phyloP scores from a whole-genome alignment of 2,329 filamentous ascomycete species.

The Phialophora verrucosa region DNA sequence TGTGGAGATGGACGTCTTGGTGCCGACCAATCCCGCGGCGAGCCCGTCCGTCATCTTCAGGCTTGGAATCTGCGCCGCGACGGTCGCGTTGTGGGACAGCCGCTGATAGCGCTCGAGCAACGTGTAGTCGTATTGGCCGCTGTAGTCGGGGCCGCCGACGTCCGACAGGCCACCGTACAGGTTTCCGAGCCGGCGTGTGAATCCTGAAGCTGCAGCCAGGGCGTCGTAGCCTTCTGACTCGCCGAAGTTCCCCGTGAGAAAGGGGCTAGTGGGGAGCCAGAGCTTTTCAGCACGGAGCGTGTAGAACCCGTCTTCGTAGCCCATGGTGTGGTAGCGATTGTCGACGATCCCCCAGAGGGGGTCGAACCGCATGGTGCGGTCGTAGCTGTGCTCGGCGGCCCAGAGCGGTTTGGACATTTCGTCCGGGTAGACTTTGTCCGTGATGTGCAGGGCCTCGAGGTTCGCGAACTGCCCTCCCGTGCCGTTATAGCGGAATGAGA shows the following conservation, averaged over 20 bases:
- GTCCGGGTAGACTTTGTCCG: slow-evolving; percentile 47
- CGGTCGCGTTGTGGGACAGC: slow-evolving; percentile 41
- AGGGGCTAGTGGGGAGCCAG: slow-evolving; percentile 19
- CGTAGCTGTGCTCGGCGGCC: slow-evolving; percentile 46
- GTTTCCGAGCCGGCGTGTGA: slow-evolving; percentile 21
- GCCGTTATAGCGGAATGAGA: slow-evolving; percentile 51
- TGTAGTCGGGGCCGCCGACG: slow-evolving; percentile 42
- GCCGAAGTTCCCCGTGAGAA: slow-evolving; percentile 14
- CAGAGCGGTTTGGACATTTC: slow-evolving; percentile 45
- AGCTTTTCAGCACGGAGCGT: slow-evolving; percentile 20
- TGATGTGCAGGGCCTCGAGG: slow-evolving; percentile 45
- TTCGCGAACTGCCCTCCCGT: slow-evolving; percentile 30
- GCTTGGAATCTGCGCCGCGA: slow-evolving; percentile 48
- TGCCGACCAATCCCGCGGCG: slow-evolving; percentile 19
- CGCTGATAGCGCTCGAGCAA: slow-evolving; percentile 51
- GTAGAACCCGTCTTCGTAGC: slow-evolving; percentile 24
- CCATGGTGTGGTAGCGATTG: slow-evolving; percentile 18
- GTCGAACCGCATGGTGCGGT: slow-evolving; percentile 17
- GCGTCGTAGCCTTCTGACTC: slow-evolving; percentile 22
- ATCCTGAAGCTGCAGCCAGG: slow-evolving; percentile 18
- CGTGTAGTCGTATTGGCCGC: slow-evolving; percentile 47
- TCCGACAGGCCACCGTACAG: slow-evolving; percentile 13
- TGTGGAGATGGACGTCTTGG: slow-evolving; percentile 25
- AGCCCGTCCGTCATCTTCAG: slow-evolving; percentile 53
- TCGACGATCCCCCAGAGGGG: slow-evolving; percentile 28